phyloP scores from a whole-genome alignment of 768 basidiomycete species.

The Calocera viscosa region DNA sequence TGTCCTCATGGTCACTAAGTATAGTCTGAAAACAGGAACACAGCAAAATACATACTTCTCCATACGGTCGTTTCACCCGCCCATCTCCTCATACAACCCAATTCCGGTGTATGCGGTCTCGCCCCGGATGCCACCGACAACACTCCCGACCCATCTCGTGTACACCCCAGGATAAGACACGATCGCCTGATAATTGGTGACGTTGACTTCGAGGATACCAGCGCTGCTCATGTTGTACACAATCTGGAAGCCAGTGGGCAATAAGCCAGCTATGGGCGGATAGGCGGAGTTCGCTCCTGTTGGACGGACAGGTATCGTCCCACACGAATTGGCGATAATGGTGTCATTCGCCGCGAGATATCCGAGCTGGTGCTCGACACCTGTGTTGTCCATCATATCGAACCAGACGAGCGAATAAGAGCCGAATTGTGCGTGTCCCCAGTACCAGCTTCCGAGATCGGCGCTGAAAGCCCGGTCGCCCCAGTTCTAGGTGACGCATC shows the following conservation, averaged over 20 bases:
- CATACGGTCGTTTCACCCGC: too few relatives aligned
- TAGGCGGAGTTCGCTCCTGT: slow-evolving; percentile 2
- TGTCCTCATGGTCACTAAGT: too few relatives aligned
- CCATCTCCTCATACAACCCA: background rate
- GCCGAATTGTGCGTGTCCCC: background rate
- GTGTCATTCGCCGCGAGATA: background rate
- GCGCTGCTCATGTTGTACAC: slow-evolving; percentile 2
- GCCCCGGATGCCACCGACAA: background rate
- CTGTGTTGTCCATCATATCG: background rate
- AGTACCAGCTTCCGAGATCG: background rate
- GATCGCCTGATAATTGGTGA: background rate
- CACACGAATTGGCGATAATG: background rate
- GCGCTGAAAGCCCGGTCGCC: background rate
- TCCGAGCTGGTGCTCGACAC: background rate
- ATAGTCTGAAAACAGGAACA: too few relatives aligned
- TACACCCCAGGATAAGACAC: background rate
- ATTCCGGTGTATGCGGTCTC: background rate
- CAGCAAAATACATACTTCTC: too few relatives aligned
- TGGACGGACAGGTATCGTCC: background rate
- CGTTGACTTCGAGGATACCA: background rate
- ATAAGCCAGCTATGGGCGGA: background rate
- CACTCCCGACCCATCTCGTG: background rate
- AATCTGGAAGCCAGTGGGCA: background rate
- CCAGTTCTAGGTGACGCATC: background rate
- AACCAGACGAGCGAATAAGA: background rate